These are phyloP conservation scores for Penicillium macrosclerotiorum DNA, from an alignment of 495 filamentous ascomycete genomes.

Conservation along the genomic window DNA sequence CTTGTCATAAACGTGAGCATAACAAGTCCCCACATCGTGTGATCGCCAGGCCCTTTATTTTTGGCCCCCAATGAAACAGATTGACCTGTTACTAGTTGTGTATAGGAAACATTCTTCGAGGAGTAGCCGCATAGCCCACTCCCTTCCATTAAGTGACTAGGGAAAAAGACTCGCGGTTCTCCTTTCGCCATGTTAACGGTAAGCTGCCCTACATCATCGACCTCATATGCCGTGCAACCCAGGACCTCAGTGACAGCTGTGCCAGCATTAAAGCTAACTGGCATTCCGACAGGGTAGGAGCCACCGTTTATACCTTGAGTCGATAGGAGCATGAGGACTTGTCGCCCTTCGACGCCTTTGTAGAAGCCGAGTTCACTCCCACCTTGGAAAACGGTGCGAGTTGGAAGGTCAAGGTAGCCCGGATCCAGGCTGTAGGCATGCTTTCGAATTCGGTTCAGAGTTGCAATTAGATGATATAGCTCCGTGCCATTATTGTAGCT, in stretches of 20 bases:
- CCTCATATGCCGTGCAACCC: slow-evolving; percentile 43
- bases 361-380: slow-evolving; percentile 57
- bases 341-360: slow-evolving; percentile 56
- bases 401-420: slow-evolving; percentile 49
- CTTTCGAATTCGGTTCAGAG: slow-evolving; percentile 59
- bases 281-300: slow-evolving; percentile 44
- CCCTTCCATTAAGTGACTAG: slow-evolving; percentile 25
- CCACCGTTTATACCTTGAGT: slow-evolving; percentile 50
- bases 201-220: slow-evolving; percentile 44
- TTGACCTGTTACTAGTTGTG: slow-evolving; percentile 11
- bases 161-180: slow-evolving; percentile 49
- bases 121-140: slow-evolving; percentile 39
- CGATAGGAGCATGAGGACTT: slow-evolving; percentile 58
- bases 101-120: slow-evolving; percentile 11
- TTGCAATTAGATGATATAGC: slow-evolving; percentile 59
- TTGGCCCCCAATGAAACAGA: background rate
- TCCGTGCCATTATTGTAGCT: slow-evolving; percentile 56
- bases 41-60: background rate
- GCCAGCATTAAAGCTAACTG: slow-evolving; percentile 34
- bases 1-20: background rate
- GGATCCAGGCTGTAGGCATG: slow-evolving; percentile 48
- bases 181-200: slow-evolving; percentile 46
- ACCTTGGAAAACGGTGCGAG: slow-evolving; percentile 52
- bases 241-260: slow-evolving; percentile 47
- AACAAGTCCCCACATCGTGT: background rate